Evolutionary conservation across 2,329 filamentous ascomycete genomes (phyloP).

Genomic region (Neopestalotiopsis sp.): DNA sequence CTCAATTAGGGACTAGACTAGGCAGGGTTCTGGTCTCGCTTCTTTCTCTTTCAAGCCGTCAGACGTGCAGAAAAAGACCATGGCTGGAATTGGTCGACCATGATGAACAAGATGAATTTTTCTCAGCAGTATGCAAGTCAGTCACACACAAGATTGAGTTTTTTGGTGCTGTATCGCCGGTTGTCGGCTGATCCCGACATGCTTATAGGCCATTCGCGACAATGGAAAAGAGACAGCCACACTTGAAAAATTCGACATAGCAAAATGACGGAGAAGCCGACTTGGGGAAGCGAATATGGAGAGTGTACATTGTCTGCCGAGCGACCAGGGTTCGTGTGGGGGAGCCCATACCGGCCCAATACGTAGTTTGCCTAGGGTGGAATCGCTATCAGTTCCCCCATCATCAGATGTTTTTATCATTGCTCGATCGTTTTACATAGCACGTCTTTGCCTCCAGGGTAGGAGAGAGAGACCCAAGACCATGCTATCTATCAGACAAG

Average conservation of each 20-base stretch:
- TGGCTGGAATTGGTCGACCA: neutral
- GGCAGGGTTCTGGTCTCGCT: neutral
- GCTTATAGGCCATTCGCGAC: neutral
- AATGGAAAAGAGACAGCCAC: neutral
- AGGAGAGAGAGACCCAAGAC: neutral
- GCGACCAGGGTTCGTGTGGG: constrained; percentile 8
- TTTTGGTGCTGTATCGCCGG: neutral
- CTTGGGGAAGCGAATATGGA: constrained; percentile 6
- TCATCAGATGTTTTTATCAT: constrained; percentile 11
- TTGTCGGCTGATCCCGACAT: neutral
- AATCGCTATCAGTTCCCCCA: constrained; percentile 10
- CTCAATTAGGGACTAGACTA: neutral
- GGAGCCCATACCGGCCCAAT: neutral
- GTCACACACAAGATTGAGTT: neutral
- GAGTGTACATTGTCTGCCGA: neutral
- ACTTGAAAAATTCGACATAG: neutral
- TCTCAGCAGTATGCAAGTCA: neutral
- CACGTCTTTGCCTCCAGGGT: neutral
- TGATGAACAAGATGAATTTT: neutral
- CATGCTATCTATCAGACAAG: neutral
- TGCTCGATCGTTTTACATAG: no score
- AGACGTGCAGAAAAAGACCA: neutral
- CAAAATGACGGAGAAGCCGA: constrained; percentile 16
- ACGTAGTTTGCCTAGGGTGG: neutral
- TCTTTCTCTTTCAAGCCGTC: neutral